phyloP scores from a whole-genome alignment of 768 basidiomycete species.

The Lactifluus piperatus region DNA sequence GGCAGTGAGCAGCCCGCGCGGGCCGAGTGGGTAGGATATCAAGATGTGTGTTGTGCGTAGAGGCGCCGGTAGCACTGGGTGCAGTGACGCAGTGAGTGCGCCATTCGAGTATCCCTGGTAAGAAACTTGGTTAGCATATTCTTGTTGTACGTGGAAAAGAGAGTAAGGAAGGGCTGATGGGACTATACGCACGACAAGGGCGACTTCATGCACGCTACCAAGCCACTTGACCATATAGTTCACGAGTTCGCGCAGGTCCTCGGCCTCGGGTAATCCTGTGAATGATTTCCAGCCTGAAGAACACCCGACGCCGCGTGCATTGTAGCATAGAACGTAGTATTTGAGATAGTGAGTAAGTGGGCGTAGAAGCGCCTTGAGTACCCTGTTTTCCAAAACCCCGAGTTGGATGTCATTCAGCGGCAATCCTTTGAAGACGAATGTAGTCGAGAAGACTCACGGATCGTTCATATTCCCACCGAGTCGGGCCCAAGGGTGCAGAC shows the following conservation, averaged over 20 bases:
- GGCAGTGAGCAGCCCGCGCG: slow-evolving; percentile 56
- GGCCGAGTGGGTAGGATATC: slow-evolving; percentile 69
- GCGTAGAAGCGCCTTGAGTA: slow-evolving; percentile 34
- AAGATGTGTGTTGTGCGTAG: slow-evolving; percentile 56
- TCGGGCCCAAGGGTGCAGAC: slow-evolving; percentile 82
- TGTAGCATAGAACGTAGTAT: slow-evolving; percentile 61
- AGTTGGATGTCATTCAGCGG: neutral
- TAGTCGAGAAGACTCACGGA: slow-evolving; percentile 42
- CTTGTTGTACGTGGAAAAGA: neutral
- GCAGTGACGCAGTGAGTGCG: slow-evolving; percentile 60
- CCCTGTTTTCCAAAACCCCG: slow-evolving; percentile 28
- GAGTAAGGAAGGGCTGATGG: neutral
- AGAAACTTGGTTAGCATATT: neutral
- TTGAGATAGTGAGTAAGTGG: slow-evolving; percentile 35
- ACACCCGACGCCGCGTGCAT: slow-evolving; percentile 67
- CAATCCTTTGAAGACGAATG: neutral
- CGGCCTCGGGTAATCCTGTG: slow-evolving; percentile 59
- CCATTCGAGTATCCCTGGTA: slow-evolving; percentile 82
- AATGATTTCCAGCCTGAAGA: slow-evolving; percentile 70
- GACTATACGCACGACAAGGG: slow-evolving; percentile 46
- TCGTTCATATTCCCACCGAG: slow-evolving; percentile 71
- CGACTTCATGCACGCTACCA: slow-evolving; percentile 39
- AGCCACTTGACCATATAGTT: slow-evolving; percentile 42
- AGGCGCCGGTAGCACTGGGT: slow-evolving; percentile 42
- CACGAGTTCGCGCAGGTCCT: slow-evolving; percentile 59